Base-by-base conservation (phyloP, 1,284 basidiomycete genomes). In the Irpex sp. region DNA sequence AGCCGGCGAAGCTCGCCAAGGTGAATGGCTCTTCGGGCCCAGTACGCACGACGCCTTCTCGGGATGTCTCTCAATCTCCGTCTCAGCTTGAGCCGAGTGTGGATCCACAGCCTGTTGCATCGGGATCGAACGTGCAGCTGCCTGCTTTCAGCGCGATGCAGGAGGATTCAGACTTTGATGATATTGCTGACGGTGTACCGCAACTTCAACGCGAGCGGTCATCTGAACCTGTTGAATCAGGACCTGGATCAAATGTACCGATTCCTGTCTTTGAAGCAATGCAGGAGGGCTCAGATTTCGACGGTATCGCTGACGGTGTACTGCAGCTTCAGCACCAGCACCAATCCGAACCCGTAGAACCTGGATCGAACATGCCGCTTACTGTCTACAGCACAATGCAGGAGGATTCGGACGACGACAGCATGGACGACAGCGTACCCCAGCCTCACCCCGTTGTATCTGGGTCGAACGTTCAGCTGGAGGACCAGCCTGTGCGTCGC, bases 81-180 rank as follows among this genome's bases (percentile, higher is more conserved):
- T 17, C n/a, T 51, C 8, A 26, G 26, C 26, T 26, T 26, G 26
- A 26, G 26, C 26, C 49, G 5, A 3, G 11, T 15, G 15, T 43
- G 39, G 39, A 9, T 1, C 39, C 8, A 21, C 35, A 37, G 21
- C 57, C 67, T 43, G 57, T 62, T 8, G 67, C 64, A n/a, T 69
- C 68, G 17, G 65, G 65, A 3, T 68, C 67, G 7, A 67, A 67
- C 19, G 57, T 64, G 1, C 60, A 60, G 13, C 39, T 43, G 8
- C 15, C 39, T 43, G 39, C 26, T 26, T 26, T 26, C 26, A 26
- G 26, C 26, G 26, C 26, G 26, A 26, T 11, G 15, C 39, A 43
- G 15, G 39, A 43, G 39, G 8, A 43, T 43, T 43, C 39, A 15
- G 39, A 9, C 2, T 15, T 53, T 43, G 31, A 33, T 13, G 50